Evolutionary conservation across 2,329 filamentous ascomycete genomes (phyloP), one percentile per base, ranked within the genome.

Genomic region (Hypoxylon sp.): DNA sequence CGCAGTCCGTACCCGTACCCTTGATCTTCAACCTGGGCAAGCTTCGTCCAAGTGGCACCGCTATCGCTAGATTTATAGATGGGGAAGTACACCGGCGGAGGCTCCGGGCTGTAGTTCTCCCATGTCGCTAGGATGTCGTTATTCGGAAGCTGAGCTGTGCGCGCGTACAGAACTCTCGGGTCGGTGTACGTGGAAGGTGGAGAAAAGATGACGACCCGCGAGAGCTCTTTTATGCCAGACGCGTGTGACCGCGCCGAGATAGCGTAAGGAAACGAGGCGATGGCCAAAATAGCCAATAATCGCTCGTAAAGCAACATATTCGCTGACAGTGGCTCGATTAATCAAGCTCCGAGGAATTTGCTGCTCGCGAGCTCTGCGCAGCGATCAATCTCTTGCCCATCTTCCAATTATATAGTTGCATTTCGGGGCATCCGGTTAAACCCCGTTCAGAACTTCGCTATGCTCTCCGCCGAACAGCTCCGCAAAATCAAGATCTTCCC

Each of bases 1-100:
- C 88, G 84, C 56, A 91, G 75, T 18, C 90, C 90, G 80, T 85
- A 88, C 42, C 84, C 84, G 68, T 91, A 89, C 28, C 85, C 86
- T 50, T 85, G 82, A 73, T 93, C 90, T 12, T 85, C 80, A 8
- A 92, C 86, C 14, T 82, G 82, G 3, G 88, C 87, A 51, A 91
- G 80, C 73, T 90, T 84, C 14, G 81, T 80, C 90, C 90, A 93
- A 1, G 84, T 87, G 54, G 80, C 72, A 11, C 87, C 87, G 33
- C 80, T 77, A 71, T 89, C 85, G n/a, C 72, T 77, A 38, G 83
- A 86, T 65, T 80, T 76, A 71, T 80, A 85, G 68, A 87, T 83
- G 57, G 84, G 87, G 72, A 87, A 88, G 75, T 79, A 80, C 9
- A 86, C 84, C 0, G 78, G 72, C 0, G 85, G 86, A 14, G 85